phyloP scores from a whole-genome alignment of 352 stramenopile genomes.

The Phytophthora macrochlamydospora region DNA sequence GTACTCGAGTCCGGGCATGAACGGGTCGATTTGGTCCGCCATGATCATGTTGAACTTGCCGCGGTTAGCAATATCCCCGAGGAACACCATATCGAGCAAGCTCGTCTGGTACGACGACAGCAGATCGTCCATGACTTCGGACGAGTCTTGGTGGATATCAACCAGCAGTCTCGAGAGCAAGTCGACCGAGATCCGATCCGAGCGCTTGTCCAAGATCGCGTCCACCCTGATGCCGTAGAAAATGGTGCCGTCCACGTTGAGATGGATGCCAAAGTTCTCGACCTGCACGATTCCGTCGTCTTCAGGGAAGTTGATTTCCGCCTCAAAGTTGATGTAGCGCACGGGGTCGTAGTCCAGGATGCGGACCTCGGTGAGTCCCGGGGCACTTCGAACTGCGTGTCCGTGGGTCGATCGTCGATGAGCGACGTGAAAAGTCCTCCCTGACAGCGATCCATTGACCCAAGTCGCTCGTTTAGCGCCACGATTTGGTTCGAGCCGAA shows the following conservation, averaged over 20 bases:
- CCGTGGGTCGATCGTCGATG: constrained; percentile 82
- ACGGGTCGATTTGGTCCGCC: constrained; percentile 96
- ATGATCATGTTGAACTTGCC: constrained; percentile 98
- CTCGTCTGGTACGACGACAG: constrained; percentile 94
- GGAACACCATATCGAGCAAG: constrained; percentile 94
- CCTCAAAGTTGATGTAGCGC: constrained; percentile 98
- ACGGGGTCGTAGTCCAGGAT: constrained; percentile 97
- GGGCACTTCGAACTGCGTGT: constrained; percentile 85
- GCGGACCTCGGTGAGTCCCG: constrained; percentile 92
- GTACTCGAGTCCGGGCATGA: constrained; percentile 96
- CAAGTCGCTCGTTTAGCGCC: constrained; percentile 95
- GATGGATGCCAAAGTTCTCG: constrained; percentile 93
- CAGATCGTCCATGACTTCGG: constrained; percentile 93
- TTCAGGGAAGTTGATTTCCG: constrained; percentile 95
- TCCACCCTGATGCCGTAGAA: constrained; percentile 90
- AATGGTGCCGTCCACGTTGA: constrained; percentile 72
- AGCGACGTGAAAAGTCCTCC: constrained; percentile 94
- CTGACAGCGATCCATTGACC: constrained; percentile 94
- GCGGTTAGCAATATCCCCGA: constrained; percentile 90
- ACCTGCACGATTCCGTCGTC: constrained; percentile 94
- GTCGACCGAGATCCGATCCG: constrained; percentile 96
- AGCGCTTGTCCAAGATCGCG: constrained; percentile 94
- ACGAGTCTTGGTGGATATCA: constrained; percentile 95
- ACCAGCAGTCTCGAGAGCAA: constrained; percentile 94
- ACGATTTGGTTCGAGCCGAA: constrained; percentile 97